Percentiles rank a stretch among this genome's conserved stretches.
phyloP scores from a whole-genome alignment of 106 monocot genomes.

The Cymbidium sinense region DNA sequence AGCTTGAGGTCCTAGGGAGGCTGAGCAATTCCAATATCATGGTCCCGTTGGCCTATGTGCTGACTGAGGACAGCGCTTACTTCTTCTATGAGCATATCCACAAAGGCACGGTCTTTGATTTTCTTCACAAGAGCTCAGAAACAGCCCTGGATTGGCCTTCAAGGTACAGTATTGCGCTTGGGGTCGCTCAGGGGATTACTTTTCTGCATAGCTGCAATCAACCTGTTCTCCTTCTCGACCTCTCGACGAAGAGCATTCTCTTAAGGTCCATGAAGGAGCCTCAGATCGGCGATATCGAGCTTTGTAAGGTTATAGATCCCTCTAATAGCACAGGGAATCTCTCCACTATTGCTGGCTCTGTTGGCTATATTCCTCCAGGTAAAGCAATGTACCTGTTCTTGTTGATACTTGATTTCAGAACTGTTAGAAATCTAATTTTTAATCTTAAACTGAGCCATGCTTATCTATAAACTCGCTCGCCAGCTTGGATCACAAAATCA shows the following conservation, averaged over 20 bases:
- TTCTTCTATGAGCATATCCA: slow-evolving; percentile 48
- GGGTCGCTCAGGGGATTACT: slow-evolving; percentile 58
- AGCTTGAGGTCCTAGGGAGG: slow-evolving; percentile 47
- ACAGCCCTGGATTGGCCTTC: slow-evolving; percentile 35
- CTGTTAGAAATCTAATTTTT: too few relatives aligned
- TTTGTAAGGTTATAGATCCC: slow-evolving; percentile 60
- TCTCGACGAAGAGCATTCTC: slow-evolving; percentile 52
- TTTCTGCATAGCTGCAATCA: slow-evolving; percentile 56
- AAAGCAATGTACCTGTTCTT: neutral
- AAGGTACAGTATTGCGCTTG: slow-evolving; percentile 54
- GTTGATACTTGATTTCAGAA: too few relatives aligned
- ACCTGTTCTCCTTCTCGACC: slow-evolving; percentile 56
- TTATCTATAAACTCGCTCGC: too few relatives aligned
- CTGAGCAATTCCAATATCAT: slow-evolving; percentile 57
- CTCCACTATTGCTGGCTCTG: slow-evolving; percentile 60
- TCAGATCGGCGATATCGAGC: slow-evolving; percentile 72
- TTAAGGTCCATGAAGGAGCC: slow-evolving; percentile 62
- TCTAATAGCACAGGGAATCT: slow-evolving; percentile 54
- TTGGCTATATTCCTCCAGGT: slow-evolving; percentile 81
- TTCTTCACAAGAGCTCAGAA: slow-evolving; percentile 30
- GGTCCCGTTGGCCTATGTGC: slow-evolving; percentile 60
- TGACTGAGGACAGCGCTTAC: slow-evolving; percentile 57
- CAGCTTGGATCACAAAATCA: too few relatives aligned
- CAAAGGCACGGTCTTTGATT: slow-evolving; percentile 51
- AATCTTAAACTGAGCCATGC: too few relatives aligned